These are phyloP conservation scores for Bruguiera parviflora DNA, from an alignment of 345 rosid species.

Conservation along the genomic window DNA sequence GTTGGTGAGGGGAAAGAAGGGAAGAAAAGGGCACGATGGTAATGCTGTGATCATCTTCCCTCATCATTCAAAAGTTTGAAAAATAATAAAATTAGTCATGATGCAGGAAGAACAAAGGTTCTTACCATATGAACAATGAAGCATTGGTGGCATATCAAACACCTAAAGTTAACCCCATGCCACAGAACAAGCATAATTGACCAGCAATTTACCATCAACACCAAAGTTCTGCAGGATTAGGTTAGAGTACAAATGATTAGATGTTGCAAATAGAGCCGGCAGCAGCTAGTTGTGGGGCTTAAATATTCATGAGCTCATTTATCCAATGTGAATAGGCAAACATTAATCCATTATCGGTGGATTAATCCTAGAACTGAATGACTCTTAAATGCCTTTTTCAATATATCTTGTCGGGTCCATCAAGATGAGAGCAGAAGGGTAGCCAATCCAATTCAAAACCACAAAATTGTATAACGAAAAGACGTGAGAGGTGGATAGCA, in stretches of 20 bases:
- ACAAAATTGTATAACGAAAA: not conserved
- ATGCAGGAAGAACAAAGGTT: not conserved
- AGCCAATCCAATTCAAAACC: not conserved
- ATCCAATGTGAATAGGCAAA: not conserved
- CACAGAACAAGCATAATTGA: constrained; percentile 88
- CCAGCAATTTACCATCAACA: constrained; percentile 81
- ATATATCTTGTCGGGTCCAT: not conserved
- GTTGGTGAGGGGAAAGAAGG: not conserved
- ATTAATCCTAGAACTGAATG: not conserved
- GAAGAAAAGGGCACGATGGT: not conserved
- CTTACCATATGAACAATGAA: constrained; percentile 20
- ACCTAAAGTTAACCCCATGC: constrained; percentile 66
- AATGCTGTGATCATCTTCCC: not conserved
- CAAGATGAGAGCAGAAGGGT: not conserved
- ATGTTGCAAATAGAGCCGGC: not conserved
- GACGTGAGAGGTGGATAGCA: not conserved
- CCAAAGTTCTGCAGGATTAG: constrained; percentile 69
- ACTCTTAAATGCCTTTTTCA: not conserved
- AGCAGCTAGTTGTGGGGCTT: not conserved
- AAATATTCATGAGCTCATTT: not conserved
- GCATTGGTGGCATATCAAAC: not conserved
- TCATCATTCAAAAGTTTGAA: not conserved
- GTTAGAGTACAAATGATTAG: not conserved
- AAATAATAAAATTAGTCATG: not conserved
- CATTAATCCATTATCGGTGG: not conserved